These are phyloP conservation scores for Saccharum officinarum DNA, from an alignment of 176 grass and related monocot species.

Conservation along the genomic window DNA sequence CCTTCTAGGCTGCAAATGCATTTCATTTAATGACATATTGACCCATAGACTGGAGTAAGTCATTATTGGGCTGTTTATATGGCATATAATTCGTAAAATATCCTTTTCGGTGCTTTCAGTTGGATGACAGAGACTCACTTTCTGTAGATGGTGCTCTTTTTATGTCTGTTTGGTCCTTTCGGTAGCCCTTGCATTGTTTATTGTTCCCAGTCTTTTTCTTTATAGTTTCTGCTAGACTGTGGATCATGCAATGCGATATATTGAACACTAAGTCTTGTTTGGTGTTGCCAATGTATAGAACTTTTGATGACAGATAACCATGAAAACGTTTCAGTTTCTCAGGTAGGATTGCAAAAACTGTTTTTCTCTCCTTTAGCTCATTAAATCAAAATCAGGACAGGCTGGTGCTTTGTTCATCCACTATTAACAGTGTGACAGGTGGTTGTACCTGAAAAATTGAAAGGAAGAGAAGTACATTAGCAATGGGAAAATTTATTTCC, in stretches of 20 bases:
- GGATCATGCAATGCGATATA: conserved; percentile 7
- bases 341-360: conserved; percentile 10
- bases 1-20: background rate
- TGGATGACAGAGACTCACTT: conserved; percentile 13
- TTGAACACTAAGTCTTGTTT: conserved; percentile 16
- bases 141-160: background rate
- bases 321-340: conserved; percentile 30
- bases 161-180: conserved; percentile 7
- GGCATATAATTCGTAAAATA: background rate
- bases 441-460: background rate
- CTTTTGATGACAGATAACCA: background rate
- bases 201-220: conserved; percentile 21
- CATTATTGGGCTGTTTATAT: background rate
- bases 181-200: conserved; percentile 9
- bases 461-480: background rate
- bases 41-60: background rate
- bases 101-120: background rate
- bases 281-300: background rate
- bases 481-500: background rate
- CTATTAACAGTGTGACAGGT: background rate
- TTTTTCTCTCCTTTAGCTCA: background rate
- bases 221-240: background rate
- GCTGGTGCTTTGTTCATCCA: background rate
- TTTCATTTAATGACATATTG: conserved; percentile 13
- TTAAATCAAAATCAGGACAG: conserved; percentile 3